These are phyloP conservation scores for Jaltomata sinuosa DNA, from an alignment of 257 asterid species.

Conservation along the genomic window DNA sequence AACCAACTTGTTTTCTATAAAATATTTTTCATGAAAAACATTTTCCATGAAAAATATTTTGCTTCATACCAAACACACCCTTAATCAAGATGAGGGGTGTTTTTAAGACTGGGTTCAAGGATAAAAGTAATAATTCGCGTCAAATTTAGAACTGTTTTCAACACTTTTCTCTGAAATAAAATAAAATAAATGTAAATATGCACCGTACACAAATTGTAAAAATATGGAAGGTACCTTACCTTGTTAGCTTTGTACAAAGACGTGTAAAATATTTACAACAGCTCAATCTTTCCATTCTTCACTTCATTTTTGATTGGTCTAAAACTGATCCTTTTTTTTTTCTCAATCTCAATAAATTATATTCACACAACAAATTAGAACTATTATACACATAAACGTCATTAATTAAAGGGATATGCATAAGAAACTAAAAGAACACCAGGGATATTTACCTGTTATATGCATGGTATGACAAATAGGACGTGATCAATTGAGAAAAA, in stretches of 20 bases:
- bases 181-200: too few species aligned
- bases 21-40: too few species aligned
- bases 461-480: too few species aligned
- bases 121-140: too few species aligned
- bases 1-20: too few species aligned
- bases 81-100: too few species aligned
- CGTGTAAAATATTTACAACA: not conserved
- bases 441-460: not conserved
- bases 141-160: too few species aligned
- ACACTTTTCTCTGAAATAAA: too few species aligned
- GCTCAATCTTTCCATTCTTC: not conserved
- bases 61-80: too few species aligned
- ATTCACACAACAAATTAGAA: not conserved
- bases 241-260: not conserved
- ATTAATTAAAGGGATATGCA: not conserved
- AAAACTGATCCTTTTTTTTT: not conserved
- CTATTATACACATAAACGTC: not conserved
- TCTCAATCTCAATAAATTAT: not conserved
- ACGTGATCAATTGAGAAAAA: not conserved
- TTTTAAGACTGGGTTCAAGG: too few species aligned
- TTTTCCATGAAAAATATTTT: too few species aligned
- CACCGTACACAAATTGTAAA: not conserved
- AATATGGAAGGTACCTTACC: not conserved
- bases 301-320: not conserved
- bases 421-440: not conserved